Evolutionary conservation across 116 monocot genomes (phyloP), one percentile per base, ranked within the genome.

Genomic region (Cymodocea nodosa): DNA sequence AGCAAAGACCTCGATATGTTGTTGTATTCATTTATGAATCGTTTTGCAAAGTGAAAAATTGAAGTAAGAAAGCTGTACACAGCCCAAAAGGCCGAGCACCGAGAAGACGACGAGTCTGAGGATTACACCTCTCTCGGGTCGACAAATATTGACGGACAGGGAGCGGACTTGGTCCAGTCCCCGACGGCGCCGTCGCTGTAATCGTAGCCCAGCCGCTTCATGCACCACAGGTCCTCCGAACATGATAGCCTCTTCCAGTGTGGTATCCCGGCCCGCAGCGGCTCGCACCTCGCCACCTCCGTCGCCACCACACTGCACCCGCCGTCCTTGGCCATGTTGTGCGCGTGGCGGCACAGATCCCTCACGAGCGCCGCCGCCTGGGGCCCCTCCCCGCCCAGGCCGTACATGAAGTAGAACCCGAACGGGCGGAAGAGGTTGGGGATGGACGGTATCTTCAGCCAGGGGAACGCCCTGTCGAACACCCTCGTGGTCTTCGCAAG

Each of bases 71-170:
- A 30, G 3, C 30, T 30, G 30, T 30, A 30, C 30, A 30, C 3
- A 30, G 30, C 30, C 2, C 2, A 30, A 1, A 3, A 30, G 2
- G 30, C 2, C 30, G 30, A 30, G 30, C 1, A 30, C 30, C 44
- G 11, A 44, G 44, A 44, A 8, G 9, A 44, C 0, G 44, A 44
- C 12, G 1, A 6, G 1, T 8, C 7, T 10, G 44, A 8, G 5
- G 39, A 19, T 87, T 70, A 92, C 20, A 92, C 55, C 67, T 98
- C 98, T 50, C 98, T 74, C 23, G 98, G 98, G 80, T 98, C 98
- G 54, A 91, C 88, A 72, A 98, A 92, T 22, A 98, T 82, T 50
- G 84, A 80, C 14, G 35, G 12, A 23, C 78, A 81, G 20, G 86
- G 82, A 2, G 66, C 23, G 35, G 92, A 83, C 66, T 82, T 83